Percentiles rank a stretch among this genome's conserved stretches.
These are phyloP conservation scores for Pseudoturritis turrita DNA, from an alignment of 345 rosid genomes.

Conservation along the genomic window DNA sequence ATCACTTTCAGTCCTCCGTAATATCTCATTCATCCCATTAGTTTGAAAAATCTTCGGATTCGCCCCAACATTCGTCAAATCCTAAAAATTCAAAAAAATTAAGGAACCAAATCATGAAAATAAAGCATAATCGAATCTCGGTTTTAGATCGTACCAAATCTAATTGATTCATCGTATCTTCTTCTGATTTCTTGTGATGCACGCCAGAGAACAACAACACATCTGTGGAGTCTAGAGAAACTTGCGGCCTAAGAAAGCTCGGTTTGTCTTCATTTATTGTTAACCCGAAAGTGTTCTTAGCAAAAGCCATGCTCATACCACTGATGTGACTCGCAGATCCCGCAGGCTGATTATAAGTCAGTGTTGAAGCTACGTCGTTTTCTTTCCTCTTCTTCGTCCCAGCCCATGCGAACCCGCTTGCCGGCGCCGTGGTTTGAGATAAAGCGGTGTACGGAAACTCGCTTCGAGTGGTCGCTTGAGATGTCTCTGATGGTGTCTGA, in stretches of 20 bases:
- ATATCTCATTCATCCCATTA: conserved; percentile 36
- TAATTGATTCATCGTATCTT: not conserved
- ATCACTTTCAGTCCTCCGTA: conserved; percentile 30
- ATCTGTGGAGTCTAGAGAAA: conserved; percentile 26
- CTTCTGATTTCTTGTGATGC: conserved; percentile 5
- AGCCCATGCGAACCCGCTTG: conserved; percentile 55
- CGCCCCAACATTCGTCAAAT: conserved; percentile 18
- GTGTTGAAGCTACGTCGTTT: conserved; percentile 37
- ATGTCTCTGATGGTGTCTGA: conserved; percentile 42
- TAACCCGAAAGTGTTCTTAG: conserved; percentile 35
- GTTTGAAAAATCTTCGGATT: conserved; percentile 29
- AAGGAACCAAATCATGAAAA: not conserved
- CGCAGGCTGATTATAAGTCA: conserved; percentile 41
- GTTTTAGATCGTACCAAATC: not conserved
- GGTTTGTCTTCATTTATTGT: conserved; percentile 30
- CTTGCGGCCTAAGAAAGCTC: conserved; percentile 31
- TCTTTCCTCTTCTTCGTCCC: conserved; percentile 44
- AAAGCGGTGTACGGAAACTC: conserved; percentile 34
- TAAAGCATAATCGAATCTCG: not conserved
- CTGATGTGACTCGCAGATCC: conserved; percentile 43
- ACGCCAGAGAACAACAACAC: conserved; percentile 17
- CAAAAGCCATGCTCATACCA: conserved; percentile 45
- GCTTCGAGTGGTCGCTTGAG: conserved; percentile 36
- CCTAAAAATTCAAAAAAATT: not conserved
- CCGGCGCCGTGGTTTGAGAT: conserved; percentile 39